These are phyloP conservation scores for Didymellaceae sp. DNA, from an alignment of 2,329 filamentous ascomycete genomes.

Conservation along the genomic window DNA sequence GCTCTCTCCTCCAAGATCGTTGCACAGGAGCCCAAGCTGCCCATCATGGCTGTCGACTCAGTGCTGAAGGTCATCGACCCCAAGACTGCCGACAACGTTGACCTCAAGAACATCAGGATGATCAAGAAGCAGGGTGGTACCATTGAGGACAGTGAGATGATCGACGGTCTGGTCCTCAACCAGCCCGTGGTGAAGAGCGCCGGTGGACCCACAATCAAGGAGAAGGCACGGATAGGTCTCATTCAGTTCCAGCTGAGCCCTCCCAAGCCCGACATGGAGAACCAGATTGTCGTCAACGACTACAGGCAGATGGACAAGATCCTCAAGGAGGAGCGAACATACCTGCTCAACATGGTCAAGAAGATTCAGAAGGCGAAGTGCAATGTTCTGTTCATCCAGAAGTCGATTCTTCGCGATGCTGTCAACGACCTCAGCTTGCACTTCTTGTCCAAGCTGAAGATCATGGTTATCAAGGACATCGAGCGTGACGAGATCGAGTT, in stretches of 20 bases:
- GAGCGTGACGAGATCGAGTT: conserved; percentile 99
- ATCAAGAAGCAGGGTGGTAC: conserved; percentile 98
- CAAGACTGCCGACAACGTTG: conserved; percentile 94
- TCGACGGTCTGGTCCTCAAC: conserved; percentile 90
- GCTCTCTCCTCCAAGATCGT: conserved; percentile 99
- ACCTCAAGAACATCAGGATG: conserved; percentile 94
- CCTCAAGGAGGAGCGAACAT: conserved; percentile 97
- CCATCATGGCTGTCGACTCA: conserved; percentile 97
- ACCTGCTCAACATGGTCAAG: conserved; percentile 98
- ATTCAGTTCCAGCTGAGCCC: conserved; percentile 99
- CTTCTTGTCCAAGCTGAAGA: conserved; percentile 96
- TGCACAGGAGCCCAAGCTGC: conserved; percentile 93
- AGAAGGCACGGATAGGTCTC: conserved; percentile 95
- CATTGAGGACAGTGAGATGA: conserved; percentile 97
- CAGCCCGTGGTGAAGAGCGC: conserved; percentile 94
- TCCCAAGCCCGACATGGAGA: conserved; percentile 99
- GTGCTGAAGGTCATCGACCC: conserved; percentile 95
- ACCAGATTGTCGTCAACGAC: conserved; percentile 98
- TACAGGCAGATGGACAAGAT: conserved; percentile 99
- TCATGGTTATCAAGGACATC: conserved; percentile 95
- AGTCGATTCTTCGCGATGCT: conserved; percentile 95
- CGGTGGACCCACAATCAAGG: conserved; percentile 87
- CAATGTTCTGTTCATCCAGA: conserved; percentile 97
- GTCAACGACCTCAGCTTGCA: conserved; percentile 97
- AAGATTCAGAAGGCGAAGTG: conserved; percentile 99